phyloP scores from a whole-genome alignment of 352 stramenopile genomes.

The Pythium utonaiense region DNA sequence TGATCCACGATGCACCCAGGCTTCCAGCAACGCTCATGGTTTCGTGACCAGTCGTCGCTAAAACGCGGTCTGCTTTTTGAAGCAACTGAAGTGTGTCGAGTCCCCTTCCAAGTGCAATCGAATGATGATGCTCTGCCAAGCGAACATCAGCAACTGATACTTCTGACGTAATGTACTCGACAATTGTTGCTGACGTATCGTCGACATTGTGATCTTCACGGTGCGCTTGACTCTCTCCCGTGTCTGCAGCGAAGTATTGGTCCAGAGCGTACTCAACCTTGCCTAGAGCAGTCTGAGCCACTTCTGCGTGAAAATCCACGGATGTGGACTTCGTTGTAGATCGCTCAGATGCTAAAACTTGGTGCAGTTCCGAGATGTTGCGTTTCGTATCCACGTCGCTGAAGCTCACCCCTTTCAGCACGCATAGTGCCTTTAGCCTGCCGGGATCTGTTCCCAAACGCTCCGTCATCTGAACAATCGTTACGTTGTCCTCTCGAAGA shows the following conservation, averaged over 20 bases:
- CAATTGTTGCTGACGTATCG: neutral
- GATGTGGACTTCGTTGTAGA: neutral
- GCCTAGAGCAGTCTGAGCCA: constrained; percentile 5
- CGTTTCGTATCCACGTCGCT: constrained; percentile 32
- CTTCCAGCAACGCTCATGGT: neutral
- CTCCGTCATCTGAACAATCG: constrained; percentile 47
- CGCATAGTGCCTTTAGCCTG: constrained; percentile 47
- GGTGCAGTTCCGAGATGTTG: constrained; percentile 38
- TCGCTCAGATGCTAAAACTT: constrained; percentile 20
- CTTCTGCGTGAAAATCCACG: neutral
- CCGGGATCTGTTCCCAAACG: constrained; percentile 45
- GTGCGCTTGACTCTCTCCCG: neutral
- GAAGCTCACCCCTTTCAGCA: constrained; percentile 38
- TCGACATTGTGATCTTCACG: neutral
- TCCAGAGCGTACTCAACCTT: constrained; percentile 10
- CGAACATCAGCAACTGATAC: constrained; percentile 5
- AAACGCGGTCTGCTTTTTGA: neutral
- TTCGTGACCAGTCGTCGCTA: neutral
- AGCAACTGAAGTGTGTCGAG: constrained; percentile 5
- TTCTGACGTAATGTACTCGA: constrained; percentile 13
- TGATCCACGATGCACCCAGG: neutral
- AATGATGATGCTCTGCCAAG: neutral
- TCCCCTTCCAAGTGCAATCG: neutral
- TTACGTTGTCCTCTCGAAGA: constrained; percentile 36
- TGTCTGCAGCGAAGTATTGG: neutral